Base-by-base conservation (phyloP, 2,329 filamentous ascomycete species). In the Stemphylium lycopersici region DNA sequence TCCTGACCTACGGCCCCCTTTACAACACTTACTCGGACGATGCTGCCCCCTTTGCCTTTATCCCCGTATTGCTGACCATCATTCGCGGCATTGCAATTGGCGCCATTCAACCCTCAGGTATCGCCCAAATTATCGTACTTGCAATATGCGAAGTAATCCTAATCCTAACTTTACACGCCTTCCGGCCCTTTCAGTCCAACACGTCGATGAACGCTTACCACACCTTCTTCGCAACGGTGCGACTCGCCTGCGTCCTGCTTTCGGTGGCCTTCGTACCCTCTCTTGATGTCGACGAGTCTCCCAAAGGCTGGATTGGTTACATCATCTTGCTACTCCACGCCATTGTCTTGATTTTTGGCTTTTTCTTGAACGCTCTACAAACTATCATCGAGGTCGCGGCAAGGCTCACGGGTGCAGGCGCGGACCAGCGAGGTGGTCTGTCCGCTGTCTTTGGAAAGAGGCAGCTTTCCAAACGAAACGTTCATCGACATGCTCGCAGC, bases 151-250 rank as follows among this genome's bases (percentile, higher is more conserved):
- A 99, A 77, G 90, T 98, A 58, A 89, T 97, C 31, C 86, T 93
- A 55, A 87, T 97, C 32, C 81, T 98, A 39, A 93, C 93, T 0
- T 79, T 98, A 4, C 88, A 95, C 66, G 91, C 91, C 6, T 96
- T 98, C 78, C 87, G 90, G 13, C 95, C 95, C 0, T 99, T 96
- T 69, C 88, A 93, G 56, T 87, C 88, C 2, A 87, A 93, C 18
- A 98, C 95, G 0, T 97, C 93, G 24, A 99, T 99, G 95, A 98
- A 98, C 71, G 86, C 91, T 8, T 97, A 97, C 64, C 93, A 98
- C 67, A 90, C 89, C 2, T 86, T 92, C 58, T 96, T 97, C 74
- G 86, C 92, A 0, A 78, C 83, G 2, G 80, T 96, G 12, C 87
- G 95, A 31, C 87, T 97, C 29, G 77, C 90, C 42, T 89, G 89